A percentile compares a stretch with the other conserved stretches of the same genome.
phyloP scores from a whole-genome alignment of 306 rosid genomes.

The Hippophae rhamnoides region DNA sequence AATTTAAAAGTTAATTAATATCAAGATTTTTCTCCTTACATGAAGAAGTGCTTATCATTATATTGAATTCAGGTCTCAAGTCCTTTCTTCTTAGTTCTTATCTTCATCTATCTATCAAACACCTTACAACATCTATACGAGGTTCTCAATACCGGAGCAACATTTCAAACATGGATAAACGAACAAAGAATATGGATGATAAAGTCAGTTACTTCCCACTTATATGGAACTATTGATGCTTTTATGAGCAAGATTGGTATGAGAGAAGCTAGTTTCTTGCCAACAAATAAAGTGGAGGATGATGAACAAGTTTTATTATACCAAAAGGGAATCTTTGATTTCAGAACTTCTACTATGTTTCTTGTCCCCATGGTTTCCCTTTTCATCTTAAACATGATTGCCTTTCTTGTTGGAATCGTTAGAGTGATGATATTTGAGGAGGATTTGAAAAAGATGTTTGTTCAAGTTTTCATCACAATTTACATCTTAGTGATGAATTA shows the following conservation, averaged over 20 bases:
- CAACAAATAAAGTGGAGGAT: slow-evolving; percentile 47
- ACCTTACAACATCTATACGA: slow-evolving; percentile 27
- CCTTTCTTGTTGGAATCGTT: slow-evolving; percentile 33
- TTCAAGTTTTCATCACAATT: slow-evolving; percentile 18
- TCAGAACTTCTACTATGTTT: slow-evolving; percentile 39
- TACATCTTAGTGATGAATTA: slow-evolving; percentile 10
- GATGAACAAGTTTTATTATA: slow-evolving; percentile 32
- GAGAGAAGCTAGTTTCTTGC: slow-evolving; percentile 46
- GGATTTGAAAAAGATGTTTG: slow-evolving; percentile 14
- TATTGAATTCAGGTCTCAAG: slow-evolving; percentile 40
- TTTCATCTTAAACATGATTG: slow-evolving; percentile 31
- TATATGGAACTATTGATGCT: slow-evolving; percentile 50
- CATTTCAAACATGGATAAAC: slow-evolving; percentile 28
- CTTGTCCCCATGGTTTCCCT: slow-evolving; percentile 46
- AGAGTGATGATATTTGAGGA: slow-evolving; percentile 23
- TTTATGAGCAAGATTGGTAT: slow-evolving; percentile 39
- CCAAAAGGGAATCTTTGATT: slow-evolving; percentile 44
- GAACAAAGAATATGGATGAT: slow-evolving; percentile 70
- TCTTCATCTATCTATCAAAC: slow-evolving; percentile 34
- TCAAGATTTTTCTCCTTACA: not conserved
- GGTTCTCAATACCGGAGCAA: slow-evolving; percentile 37
- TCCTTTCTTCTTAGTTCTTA: slow-evolving; percentile 24
- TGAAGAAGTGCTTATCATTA: not conserved
- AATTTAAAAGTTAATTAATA: no score
- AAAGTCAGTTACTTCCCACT: slow-evolving; percentile 29